These are phyloP conservation scores for Coelastrella sp. DNA, from an alignment of 139 green algal species.

Conservation along the genomic window DNA sequence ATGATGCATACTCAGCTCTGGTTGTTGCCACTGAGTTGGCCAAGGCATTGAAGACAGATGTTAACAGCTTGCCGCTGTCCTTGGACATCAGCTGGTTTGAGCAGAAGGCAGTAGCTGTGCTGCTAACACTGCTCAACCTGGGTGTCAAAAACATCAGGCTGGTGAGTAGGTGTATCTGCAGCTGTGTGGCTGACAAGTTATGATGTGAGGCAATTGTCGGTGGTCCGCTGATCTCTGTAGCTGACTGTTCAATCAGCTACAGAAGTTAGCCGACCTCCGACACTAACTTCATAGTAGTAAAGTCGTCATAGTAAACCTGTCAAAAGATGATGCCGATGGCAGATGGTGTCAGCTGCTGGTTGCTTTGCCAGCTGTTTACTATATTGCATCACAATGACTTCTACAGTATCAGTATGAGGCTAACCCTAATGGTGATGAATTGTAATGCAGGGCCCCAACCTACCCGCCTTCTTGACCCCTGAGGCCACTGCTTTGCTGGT, in stretches of 20 bases:
- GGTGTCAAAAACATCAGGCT: constrained; percentile 84
- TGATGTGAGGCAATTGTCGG: no score
- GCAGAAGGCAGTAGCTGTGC: constrained; percentile 86
- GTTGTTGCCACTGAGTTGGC: constrained; percentile 69
- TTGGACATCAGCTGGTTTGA: constrained; percentile 82
- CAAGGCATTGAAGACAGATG: constrained; percentile 69
- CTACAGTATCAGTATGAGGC: no score
- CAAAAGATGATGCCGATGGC: no score
- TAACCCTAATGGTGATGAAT: background rate
- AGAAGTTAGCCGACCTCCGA: no score
- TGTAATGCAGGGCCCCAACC: constrained; percentile 56
- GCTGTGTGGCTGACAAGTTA: no score
- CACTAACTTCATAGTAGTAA: no score
- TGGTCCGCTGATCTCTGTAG: no score
- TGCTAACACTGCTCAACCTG: constrained; percentile 84
- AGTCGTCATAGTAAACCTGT: no score
- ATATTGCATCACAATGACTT: no score
- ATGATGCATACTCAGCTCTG: constrained; percentile 68
- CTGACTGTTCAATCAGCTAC: no score
- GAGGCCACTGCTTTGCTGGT: constrained; percentile 70
- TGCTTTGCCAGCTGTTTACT: no score
- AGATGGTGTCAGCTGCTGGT: no score
- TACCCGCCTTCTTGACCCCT: constrained; percentile 83
- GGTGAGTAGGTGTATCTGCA: background rate
- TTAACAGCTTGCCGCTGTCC: constrained; percentile 73